These are phyloP conservation scores for Calonectria fujianensis DNA, from an alignment of 2,329 filamentous ascomycete species.

Conservation along the genomic window DNA sequence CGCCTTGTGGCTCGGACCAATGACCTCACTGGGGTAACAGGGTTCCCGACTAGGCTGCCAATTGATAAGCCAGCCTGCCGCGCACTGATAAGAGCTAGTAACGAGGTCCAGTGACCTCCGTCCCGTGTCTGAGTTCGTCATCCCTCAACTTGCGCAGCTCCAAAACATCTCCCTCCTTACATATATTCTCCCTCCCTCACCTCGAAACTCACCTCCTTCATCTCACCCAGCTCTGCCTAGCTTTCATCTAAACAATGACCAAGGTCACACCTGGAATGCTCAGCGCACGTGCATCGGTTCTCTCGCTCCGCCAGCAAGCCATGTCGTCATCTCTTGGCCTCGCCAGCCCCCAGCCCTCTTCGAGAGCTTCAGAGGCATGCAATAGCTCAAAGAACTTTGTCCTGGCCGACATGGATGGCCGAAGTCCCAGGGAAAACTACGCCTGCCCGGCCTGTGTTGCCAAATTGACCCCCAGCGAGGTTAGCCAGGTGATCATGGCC, in stretches of 20 bases:
- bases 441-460: constrained; percentile 64
- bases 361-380: constrained; percentile 40
- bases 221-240: constrained; percentile 36
- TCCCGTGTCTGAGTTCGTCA: constrained; percentile 44
- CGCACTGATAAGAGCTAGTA: constrained; percentile 34
- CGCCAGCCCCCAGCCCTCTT: constrained; percentile 55
- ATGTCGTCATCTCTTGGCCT: constrained; percentile 53
- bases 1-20: constrained; percentile 25
- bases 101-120: constrained; percentile 47
- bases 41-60: constrained; percentile 9
- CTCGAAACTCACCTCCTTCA: neutral
- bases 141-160: constrained; percentile 43
- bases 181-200: constrained; percentile 27
- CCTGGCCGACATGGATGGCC: constrained; percentile 63
- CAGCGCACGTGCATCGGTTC: constrained; percentile 65
- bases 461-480: constrained; percentile 56
- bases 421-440: constrained; percentile 58
- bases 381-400: constrained; percentile 68
- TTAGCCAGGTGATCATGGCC: constrained; percentile 57
- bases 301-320: constrained; percentile 66
- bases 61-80: constrained; percentile 19
- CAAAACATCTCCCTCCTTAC: constrained; percentile 18
- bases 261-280: constrained; percentile 67
- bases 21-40: constrained; percentile 31
- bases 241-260: constrained; percentile 61